Evolutionary conservation across 129 eudicot genomes (phyloP), one percentile per base, ranked within the genome.

Genomic region (Centrapalus pauciflorus): DNA sequence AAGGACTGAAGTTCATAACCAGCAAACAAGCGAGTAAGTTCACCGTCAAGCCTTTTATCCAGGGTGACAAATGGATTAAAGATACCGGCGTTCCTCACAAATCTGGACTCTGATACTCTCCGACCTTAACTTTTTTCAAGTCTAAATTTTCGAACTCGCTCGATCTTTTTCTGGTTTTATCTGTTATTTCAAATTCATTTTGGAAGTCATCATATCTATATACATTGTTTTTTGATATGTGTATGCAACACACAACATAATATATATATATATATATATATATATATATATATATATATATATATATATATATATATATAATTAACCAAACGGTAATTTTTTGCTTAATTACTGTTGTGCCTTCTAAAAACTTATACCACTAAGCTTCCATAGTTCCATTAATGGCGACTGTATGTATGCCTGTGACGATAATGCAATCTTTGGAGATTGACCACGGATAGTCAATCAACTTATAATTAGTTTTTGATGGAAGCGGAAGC

Each of bases 51-150:
- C 61, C 76, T 1, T 82, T 82, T 40, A 66, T 82, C 5, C 35
- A 62, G 1, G 87, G 84, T 26, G 68, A 79, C 21, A 72, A 59
- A 20, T 82, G 87, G 87, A 43, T 82, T 26, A 62, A 55, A 33
- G 78, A 20, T 12, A 59, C 81, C 0, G 84, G 76, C 2, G 79
- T 78, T 49, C 38, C 56, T 20, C 75, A 58, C 33, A 82, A 65
- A 49, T 30, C 74, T 4, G 85, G 81, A 7, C 81, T 84, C 29
- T 80, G 74, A 84, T 55, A 35, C 12, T 2, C 5, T 28, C 13
- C 4, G 20, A n/a, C 6, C 14, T 13, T 41, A 1, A 45, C 20
- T 23, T 25, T 55, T 41, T 12, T 16, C 4, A 60, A 28, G 49
- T 61, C 7, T 19, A n/a, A 9, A 41, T 27, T 65, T 13, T 55